These are phyloP conservation scores for Nemania serpens DNA, from an alignment of 2,329 filamentous ascomycete species.

Conservation along the genomic window DNA sequence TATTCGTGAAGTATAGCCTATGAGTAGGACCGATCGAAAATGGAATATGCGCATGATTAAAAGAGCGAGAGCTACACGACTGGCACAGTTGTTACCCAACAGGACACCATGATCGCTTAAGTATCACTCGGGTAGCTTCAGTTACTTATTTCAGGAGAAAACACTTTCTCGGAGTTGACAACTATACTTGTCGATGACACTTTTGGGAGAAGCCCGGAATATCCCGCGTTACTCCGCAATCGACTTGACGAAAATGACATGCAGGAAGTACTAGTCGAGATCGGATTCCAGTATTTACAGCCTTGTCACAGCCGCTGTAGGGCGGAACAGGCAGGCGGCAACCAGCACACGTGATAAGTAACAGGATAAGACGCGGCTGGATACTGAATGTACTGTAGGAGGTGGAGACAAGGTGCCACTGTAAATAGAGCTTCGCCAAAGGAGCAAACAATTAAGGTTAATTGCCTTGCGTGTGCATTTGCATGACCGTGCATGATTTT, in stretches of 20 bases:
- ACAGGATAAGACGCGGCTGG: not conserved
- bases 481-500: conserved; percentile 19
- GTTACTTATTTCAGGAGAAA: not conserved
- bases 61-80: conserved; percentile 13
- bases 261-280: conserved; percentile 1
- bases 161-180: not conserved
- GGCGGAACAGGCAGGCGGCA: not conserved
- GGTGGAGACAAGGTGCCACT: conserved; percentile 14
- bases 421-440: conserved; percentile 16
- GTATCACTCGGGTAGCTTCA: conserved; percentile 15
- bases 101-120: conserved; percentile 15
- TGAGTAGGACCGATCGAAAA: conserved; percentile 24
- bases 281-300: conserved; percentile 10
- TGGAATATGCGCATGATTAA: not conserved
- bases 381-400: not conserved
- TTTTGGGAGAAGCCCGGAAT: not conserved
- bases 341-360: not conserved
- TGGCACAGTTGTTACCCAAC: conserved; percentile 19
- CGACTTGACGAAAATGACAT: conserved; percentile 1
- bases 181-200: not conserved
- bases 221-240: conserved; percentile 3
- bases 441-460: conserved; percentile 27
- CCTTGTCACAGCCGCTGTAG: conserved; percentile 8
- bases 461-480: conserved; percentile 28
- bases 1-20: conserved; percentile 21